These are phyloP conservation scores for Didymella segeticola DNA, from an alignment of 2,329 filamentous ascomycete genomes.

Conservation along the genomic window DNA sequence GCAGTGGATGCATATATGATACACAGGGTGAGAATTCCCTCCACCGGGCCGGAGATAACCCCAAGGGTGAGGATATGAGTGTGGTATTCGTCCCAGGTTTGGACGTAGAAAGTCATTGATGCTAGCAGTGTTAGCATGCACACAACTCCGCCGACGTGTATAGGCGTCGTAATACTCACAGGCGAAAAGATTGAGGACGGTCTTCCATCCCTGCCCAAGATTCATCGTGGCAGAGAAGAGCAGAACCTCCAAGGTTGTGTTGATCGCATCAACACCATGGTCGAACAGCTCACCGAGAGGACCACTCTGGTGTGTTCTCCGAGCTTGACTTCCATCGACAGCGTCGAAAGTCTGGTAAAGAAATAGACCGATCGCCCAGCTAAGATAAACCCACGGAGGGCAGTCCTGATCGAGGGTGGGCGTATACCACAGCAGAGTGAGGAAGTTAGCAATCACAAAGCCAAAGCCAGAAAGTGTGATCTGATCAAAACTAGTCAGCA, in stretches of 20 bases:
- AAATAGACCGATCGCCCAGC: constrained; percentile 88
- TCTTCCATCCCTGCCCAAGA: constrained; percentile 90
- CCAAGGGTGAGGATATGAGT: constrained; percentile 94
- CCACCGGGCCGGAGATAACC: constrained; percentile 90
- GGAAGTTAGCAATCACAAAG: constrained; percentile 87
- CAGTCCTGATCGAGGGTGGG: constrained; percentile 94
- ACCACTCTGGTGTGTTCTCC: constrained; percentile 89
- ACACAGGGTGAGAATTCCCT: constrained; percentile 87
- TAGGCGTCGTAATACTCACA: constrained; percentile 56
- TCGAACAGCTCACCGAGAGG: constrained; percentile 96
- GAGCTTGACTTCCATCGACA: constrained; percentile 90
- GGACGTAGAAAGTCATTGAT: constrained; percentile 95
- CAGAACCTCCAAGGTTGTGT: constrained; percentile 91
- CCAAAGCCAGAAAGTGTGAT: constrained; percentile 91
- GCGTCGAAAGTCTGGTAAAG: constrained; percentile 98
- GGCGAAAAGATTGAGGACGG: constrained; percentile 81
- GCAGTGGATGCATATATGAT: constrained; percentile 84
- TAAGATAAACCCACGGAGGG: constrained; percentile 92
- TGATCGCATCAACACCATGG: constrained; percentile 93
- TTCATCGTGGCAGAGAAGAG: constrained; percentile 94
- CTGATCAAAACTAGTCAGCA: constrained; percentile 39
- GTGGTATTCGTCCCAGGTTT: constrained; percentile 99
- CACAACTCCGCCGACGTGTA: neutral
- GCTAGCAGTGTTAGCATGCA: constrained; percentile 56
- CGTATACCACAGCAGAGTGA: constrained; percentile 94